These are phyloP conservation scores for Mucor circinelloides DNA, from an alignment of 371 early-diverging fungal genomes.

Conservation along the genomic window DNA sequence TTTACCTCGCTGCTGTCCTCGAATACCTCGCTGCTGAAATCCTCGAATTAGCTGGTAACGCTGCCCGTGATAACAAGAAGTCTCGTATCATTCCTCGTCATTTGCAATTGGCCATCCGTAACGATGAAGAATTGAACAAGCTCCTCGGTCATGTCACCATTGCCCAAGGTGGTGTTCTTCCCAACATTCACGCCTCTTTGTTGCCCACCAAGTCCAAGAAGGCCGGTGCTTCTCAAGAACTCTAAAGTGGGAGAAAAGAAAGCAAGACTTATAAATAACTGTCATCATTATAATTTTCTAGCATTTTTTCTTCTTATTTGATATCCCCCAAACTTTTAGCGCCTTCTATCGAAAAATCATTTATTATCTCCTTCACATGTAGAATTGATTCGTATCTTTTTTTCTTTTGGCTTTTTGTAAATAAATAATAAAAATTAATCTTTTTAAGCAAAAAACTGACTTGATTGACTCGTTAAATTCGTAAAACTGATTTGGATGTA, in stretches of 20 bases:
- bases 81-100: slow-evolving; percentile 92
- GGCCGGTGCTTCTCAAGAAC: slow-evolving; percentile 60
- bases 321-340: slow-evolving; percentile 11
- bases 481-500: too few species aligned
- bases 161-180: slow-evolving; percentile 88
- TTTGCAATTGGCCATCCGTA: slow-evolving; percentile 91
- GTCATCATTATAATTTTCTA: slow-evolving; percentile 11
- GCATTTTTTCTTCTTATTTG: slow-evolving; percentile 17
- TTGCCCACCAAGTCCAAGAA: slow-evolving; percentile 78
- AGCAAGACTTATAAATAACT: slow-evolving; percentile 5
- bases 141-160: slow-evolving; percentile 89
- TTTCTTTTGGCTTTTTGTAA: slow-evolving; percentile 20
- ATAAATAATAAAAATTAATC: slow-evolving; percentile 13
- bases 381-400: slow-evolving; percentile 15
- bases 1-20: slow-evolving; percentile 94
- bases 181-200: slow-evolving; percentile 80
- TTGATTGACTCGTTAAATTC: too few species aligned
- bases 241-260: slow-evolving; percentile 27
- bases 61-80: slow-evolving; percentile 96
- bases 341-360: slow-evolving; percentile 12
- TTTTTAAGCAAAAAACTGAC: background rate
- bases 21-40: slow-evolving; percentile 98
- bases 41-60: slow-evolving; percentile 95
- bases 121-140: slow-evolving; percentile 97
- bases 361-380: slow-evolving; percentile 13